Conservation (phyloP, 169 alveolate species). For the Eimeria acervulina region DNA sequence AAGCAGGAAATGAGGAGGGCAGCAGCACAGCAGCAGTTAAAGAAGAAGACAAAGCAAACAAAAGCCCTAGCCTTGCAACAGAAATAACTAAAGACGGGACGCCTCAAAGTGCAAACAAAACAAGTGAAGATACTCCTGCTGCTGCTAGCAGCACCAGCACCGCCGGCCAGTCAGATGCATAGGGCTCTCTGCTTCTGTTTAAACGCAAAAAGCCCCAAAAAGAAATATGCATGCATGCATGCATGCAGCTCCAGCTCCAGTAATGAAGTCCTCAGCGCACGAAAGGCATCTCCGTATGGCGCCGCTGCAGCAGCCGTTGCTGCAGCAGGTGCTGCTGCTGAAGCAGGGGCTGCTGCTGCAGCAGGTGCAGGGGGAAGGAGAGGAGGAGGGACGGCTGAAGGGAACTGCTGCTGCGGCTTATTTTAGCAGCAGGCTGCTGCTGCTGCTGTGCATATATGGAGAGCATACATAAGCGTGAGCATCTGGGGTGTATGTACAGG, state of each 20-base stretch:
- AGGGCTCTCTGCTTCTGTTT: too few species aligned
- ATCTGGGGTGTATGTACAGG: not conserved
- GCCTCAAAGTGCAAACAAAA: too few species aligned
- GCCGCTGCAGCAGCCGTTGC: not conserved
- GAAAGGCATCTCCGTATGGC: not conserved
- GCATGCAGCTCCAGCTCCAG: not conserved
- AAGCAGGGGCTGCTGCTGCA: not conserved
- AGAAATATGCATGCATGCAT: not conserved
- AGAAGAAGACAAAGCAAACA: not conserved
- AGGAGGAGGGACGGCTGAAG: not conserved
- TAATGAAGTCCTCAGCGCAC: not conserved
- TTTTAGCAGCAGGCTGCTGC: not conserved
- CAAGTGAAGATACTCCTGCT: not conserved
- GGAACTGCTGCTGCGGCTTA: not conserved
- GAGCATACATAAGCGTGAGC: too few species aligned
- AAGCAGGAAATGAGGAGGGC: not conserved
- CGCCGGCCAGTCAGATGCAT: not conserved
- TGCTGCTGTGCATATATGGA: too few species aligned
- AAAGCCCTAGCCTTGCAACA: not conserved
- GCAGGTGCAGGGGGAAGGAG: not conserved
- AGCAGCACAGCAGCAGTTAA: constrained; percentile 1
- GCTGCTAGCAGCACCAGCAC: not conserved
- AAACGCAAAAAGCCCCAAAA: not conserved
- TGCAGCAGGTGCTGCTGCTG: too few species aligned
- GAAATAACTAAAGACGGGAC: not conserved